Base-by-base conservation (phyloP, 208 protist genomes). In the Wallacemonas rigidus region DNA sequence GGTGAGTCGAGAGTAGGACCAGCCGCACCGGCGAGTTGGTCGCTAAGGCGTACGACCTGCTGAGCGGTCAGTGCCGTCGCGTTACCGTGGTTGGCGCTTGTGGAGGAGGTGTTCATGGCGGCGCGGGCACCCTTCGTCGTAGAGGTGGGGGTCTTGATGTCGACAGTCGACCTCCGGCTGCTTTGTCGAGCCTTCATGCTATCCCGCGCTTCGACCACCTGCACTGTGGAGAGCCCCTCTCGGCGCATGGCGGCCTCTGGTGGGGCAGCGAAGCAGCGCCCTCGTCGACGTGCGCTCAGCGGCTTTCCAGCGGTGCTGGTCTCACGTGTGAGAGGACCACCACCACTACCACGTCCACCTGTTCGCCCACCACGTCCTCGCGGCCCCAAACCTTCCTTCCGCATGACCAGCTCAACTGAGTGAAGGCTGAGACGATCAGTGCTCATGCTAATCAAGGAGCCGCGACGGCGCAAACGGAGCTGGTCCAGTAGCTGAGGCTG, bases 361-460 rank as follows among this genome's bases (percentile, higher is more conserved):
- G 36, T 5, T 4, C 60, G 36, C 5, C 56, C 8, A 62, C 56
- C 56, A 43, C 60, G 38, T 6, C 60, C 60, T 9, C 60, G 60
- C 26, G 60, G 17, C 3, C 36, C 60, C 14, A 45, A 14, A 4
- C 60, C 26, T 6, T 5, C 60, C 43, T 65, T 45, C 15, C 60
- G 60, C 38, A 41, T 65, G 9, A 8, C 26, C 14, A 65, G 60
- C n/a, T 65, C 60, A 9, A 36, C 50, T 5, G 60, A 44, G 60
- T 69, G 43, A 5, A 57, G 43, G 35, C 48, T 56, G 26, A 26
- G 39, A 1, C 48, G 17, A 9, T 65, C 60, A 6, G 60, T 65
- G 60, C 60, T 65, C 60, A 65, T 65, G 60, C 60, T 65, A 41
- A 65, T 65, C 15, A 45, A 65, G n/a, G 60, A 65, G 60, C 60